Base-by-base conservation (phyloP, 2,329 filamentous ascomycete species). In the Gnomoniopsis smithogilvyi region DNA sequence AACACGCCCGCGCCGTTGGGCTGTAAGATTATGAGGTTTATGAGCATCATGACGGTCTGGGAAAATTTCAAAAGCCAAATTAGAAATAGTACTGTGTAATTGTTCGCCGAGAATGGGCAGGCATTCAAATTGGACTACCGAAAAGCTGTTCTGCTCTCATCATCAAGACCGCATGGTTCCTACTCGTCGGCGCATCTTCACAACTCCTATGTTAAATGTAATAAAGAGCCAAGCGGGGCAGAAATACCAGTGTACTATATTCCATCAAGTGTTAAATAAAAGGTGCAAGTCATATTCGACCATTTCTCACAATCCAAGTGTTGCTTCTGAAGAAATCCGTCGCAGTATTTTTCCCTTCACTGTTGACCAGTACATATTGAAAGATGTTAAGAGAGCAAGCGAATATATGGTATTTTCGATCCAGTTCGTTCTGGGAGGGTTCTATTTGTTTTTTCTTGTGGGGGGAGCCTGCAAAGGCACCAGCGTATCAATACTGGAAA, bases 401-500 rank as follows among this genome's bases (percentile, higher is more conserved):
- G n/a, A 19, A 19, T n/a, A n/a, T n/a, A 45, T 45, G 41, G 41
- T 19, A 45, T 45, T 45, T 45, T 17, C 38, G 14, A 41, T 19
- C 21, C n/a, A 19, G 17, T 17, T 17, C 10, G 41, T 45, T 19
- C 41, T n/a, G 41, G 41, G 41, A 45, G 21, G 19, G 4, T 45
- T 51, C 47, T 57, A 57, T 57, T 36, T 56, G 41, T 38, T 51
- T 43, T 46, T 48, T 38, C 22, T 33, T 51, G 47, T 51, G n/a
- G 48, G 17, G 26, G 19, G 47, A 8, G 34, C 51, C n/a, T 24
- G 38, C 11, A 22, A 17, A 30, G 8, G 26, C 26, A 30, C 26
- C 26, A 8, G 26, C 4, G 4, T 30, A 30, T 4, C 4, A 4
- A 30, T 30, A 30, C 26, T 30, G 26, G 8, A 30, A 30, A 30